Evolutionary conservation across 2,329 filamentous ascomycete species (phyloP).

Genomic region (Diplocarpon mali): DNA sequence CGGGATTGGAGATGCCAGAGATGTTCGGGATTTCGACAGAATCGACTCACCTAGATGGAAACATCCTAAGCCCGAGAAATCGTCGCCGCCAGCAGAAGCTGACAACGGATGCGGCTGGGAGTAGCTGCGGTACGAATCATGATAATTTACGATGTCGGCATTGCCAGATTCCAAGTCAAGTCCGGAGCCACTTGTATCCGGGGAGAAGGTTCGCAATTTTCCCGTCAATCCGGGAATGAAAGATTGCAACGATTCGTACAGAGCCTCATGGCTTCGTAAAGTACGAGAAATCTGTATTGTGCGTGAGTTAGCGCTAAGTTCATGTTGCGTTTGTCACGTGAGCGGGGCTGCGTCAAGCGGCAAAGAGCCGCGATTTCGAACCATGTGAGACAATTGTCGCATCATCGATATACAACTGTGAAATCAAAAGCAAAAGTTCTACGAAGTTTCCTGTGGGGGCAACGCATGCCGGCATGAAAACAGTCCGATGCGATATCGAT

Average conservation of each 20-base stretch:
- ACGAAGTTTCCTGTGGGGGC: no score
- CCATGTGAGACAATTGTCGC: no score
- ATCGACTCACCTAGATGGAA: slow-evolving; percentile 20
- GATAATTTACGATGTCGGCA: neutral
- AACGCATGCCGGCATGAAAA: no score
- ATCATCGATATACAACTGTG: no score
- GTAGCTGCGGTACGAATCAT: neutral
- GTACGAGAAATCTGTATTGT: neutral
- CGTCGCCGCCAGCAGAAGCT: slow-evolving; percentile 13
- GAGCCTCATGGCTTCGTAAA: neutral
- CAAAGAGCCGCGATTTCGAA: neutral
- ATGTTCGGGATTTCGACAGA: no score
- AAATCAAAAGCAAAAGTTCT: no score
- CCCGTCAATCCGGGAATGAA: neutral
- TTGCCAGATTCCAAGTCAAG: neutral
- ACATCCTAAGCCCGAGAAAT: slow-evolving; percentile 22
- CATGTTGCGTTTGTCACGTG: no score
- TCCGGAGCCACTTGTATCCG: neutral
- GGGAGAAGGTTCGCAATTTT: neutral
- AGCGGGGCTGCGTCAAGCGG: neutral
- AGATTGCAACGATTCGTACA: neutral
- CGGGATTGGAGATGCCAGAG: no score
- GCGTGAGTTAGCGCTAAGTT: neutral
- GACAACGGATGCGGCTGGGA: slow-evolving; percentile 11
- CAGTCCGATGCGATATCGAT: no score